These are phyloP conservation scores for Suhomyces sp. DNA, from an alignment of 805 yeast genomes.

Conservation along the genomic window DNA sequence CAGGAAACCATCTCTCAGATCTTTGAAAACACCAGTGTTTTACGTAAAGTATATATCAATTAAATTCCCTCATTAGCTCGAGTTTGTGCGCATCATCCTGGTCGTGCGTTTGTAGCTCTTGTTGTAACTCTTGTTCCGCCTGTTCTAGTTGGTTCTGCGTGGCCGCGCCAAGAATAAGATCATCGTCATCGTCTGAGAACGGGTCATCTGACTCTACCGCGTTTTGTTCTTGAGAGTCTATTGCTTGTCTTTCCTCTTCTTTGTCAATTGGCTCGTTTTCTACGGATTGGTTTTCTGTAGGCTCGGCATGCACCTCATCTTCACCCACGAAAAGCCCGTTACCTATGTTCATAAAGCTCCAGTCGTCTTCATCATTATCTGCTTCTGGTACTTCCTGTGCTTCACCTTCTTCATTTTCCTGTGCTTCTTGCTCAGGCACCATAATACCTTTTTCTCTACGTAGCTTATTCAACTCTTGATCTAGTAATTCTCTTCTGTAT, in stretches of 20 bases:
- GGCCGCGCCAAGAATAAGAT: not conserved
- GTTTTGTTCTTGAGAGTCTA: not conserved
- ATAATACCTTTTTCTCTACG: conserved; percentile 10
- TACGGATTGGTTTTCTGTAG: not conserved
- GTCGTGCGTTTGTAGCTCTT: not conserved
- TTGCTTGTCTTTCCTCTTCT: not conserved
- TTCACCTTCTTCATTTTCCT: not conserved
- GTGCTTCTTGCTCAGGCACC: not conserved
- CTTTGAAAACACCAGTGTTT: conserved; percentile 44
- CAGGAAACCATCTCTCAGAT: conserved; percentile 43
- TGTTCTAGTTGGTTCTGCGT: not conserved
- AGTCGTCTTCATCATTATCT: conserved; percentile 26
- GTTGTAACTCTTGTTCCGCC: not conserved
- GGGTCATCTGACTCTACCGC: conserved; percentile 15
- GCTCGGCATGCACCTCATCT: not conserved
- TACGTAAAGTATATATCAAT: conserved; percentile 46
- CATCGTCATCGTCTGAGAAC: conserved; percentile 24
- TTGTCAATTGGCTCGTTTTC: not conserved
- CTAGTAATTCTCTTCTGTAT: conserved; percentile 26
- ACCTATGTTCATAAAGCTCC: conserved; percentile 26
- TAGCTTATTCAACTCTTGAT: conserved; percentile 25
- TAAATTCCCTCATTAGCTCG: conserved; percentile 40
- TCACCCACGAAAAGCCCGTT: conserved; percentile 13
- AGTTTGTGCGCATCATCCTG: conserved; percentile 27
- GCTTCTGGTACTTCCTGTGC: not conserved